Base-by-base conservation (phyloP, 257 asterid genomes). In the Nicotiana paniculata region DNA sequence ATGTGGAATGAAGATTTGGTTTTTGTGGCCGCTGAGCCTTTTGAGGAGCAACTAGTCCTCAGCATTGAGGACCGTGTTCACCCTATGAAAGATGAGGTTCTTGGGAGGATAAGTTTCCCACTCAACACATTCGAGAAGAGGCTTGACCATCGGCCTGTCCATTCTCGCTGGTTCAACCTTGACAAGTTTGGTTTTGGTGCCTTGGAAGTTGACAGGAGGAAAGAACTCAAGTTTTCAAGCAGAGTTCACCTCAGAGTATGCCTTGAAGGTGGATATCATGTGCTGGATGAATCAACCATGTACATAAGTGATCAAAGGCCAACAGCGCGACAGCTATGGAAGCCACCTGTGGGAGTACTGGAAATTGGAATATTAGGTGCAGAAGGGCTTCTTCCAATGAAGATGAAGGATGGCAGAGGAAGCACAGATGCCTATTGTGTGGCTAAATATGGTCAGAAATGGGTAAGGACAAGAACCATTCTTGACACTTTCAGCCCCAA, bases 241-340 rank as follows among this genome's bases (percentile, higher is more conserved):
- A 89, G 95, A 64, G 74, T 92, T 51, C 98, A 93, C 84, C 21
- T 93, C 5, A 81, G 95, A 68, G 91, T 86, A 17, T 93, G 94
- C 55, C 93, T 93, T n/a, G 97, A 93, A 87, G 98, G 97, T 48
- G 98, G 97, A 51, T 93, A 92, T 82, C 97, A 92, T 68, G 97
- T 92, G 3, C 81, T 92, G 12, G 98, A 93, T 77, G 98, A 93
- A 85, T 92, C 96, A 1, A 81, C 96, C 0, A 77, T 89, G 90
- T 93, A 90, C 84, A 89, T 90, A 6, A 93, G 97, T 51, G 97
- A 93, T 83, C 93, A 86, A 81, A 86, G 93, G 51, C 96, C 97
- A 66, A 92, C 97, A 0, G 97, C 98, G 0, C 89, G 91, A 84
- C 97, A 92, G 85, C 94, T 93, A 0, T 93, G 98, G 97, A 93